Evolutionary conservation across 208 protist species (phyloP).

Genomic region (Phytomonas serpens): DNA sequence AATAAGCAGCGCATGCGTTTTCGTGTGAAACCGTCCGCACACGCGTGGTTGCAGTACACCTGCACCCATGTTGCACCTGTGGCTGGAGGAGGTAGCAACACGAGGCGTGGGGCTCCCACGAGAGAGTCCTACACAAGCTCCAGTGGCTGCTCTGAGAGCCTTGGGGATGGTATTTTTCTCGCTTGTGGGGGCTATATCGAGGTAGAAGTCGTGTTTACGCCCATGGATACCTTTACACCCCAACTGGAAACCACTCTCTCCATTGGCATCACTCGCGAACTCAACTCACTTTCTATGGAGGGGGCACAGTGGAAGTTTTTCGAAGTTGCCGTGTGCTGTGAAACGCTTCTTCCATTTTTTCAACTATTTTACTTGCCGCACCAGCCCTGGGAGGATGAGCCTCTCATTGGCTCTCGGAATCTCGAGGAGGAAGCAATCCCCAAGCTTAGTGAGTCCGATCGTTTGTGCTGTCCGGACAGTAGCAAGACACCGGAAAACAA

Average conservation of each 20-base stretch:
- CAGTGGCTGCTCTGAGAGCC: background rate
- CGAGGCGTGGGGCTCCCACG: background rate
- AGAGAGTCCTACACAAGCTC: background rate
- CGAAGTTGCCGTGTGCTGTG: slow-evolving; percentile 41
- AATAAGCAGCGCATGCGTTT: slow-evolving; percentile 42
- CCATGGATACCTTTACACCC: slow-evolving; percentile 36
- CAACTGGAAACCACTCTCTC: slow-evolving; percentile 36
- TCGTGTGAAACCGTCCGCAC: slow-evolving; percentile 45
- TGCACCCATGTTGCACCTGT: slow-evolving; percentile 37
- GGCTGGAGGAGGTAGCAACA: slow-evolving; percentile 11
- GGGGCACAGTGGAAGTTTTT: slow-evolving; percentile 73
- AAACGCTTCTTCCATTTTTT: slow-evolving; percentile 55
- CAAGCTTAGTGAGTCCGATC: background rate
- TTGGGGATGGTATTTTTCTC: slow-evolving; percentile 17
- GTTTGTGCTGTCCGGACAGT: background rate
- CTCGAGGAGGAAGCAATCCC: background rate
- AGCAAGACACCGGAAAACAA: background rate
- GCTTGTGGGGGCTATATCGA: slow-evolving; percentile 79
- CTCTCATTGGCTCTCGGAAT: background rate
- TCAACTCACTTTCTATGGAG: slow-evolving; percentile 60
- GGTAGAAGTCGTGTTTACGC: slow-evolving; percentile 58
- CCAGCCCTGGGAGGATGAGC: background rate
- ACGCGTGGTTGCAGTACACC: slow-evolving; percentile 63
- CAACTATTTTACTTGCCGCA: background rate
- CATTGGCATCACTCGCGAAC: slow-evolving; percentile 60